Evolutionary conservation across 257 asterid species (phyloP), one percentile per base, ranked within the genome.

Genomic region (Solanum peruvianum): DNA sequence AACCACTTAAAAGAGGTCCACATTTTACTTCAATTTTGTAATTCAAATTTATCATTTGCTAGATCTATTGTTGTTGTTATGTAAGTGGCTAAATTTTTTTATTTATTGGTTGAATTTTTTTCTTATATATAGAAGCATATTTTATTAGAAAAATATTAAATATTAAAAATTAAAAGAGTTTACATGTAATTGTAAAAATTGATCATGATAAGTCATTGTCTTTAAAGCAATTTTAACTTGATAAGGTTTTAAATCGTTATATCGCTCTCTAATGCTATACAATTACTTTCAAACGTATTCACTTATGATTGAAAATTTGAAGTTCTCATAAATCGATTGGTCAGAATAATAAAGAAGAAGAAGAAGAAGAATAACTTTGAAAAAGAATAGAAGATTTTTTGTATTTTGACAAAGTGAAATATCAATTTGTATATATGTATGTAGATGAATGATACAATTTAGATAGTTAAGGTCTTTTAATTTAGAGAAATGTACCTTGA

Each of bases 151-250:
- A 69, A 31, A 3, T 31, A 15, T 3, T 31, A 69, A 0, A 52
- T 1, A 52, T 52, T 52, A 9, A 52, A 20, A 70, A 7, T 3
- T 29, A 8, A 70, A 15, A 31, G 5, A 15, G 1, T 15, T 15
- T 7, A 14, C 0, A 69, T 7, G 15, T 31, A 31, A 70, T 29
- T 7, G 15, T 2, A 31, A 15, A 31, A 1, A 70, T 0, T 0
- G 12, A 16, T 6, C 1, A 4, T 12, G 4, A 2, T 5, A 67
- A 67, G 75, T 1, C 4, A 67, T 7, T 1, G 3, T 7, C 23
- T 67, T 29, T 1, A 15, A 70, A 7, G 6, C 0, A 18, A 3
- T 31, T 31, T 31, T 15, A 5, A 2, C 1, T 5, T 1, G 13
- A 69, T 3, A 69, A 3, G 1, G 13, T 15, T 15, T 0, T 21